These are phyloP conservation scores for Globisporangium megalacanthum DNA, from an alignment of 352 stramenopile genomes.

Conservation along the genomic window DNA sequence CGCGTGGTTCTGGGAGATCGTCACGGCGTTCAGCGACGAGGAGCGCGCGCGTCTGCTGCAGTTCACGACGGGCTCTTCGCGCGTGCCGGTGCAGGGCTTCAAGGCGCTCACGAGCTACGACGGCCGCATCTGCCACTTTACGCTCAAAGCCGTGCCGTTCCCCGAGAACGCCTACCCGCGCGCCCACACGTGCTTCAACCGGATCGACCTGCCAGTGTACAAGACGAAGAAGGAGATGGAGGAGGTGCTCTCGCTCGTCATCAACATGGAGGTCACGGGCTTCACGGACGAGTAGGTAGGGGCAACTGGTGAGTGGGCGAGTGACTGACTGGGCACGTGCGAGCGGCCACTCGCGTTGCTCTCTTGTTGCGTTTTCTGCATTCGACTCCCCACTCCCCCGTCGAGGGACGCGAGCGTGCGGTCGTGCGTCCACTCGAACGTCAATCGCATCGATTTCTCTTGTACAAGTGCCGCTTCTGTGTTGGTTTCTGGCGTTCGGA, in stretches of 20 bases:
- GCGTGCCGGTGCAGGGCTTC: conserved; percentile 61
- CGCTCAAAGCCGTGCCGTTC: conserved; percentile 52
- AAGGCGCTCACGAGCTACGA: too few species aligned
- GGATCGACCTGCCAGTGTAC: conserved; percentile 88
- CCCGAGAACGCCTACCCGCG: conserved; percentile 48
- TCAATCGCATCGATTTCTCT: too few species aligned
- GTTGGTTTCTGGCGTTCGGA: too few species aligned
- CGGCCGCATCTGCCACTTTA: conserved; percentile 16
- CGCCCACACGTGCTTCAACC: conserved; percentile 86
- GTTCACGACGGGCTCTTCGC: conserved; percentile 53
- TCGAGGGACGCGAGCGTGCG: too few species aligned
- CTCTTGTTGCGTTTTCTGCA: too few species aligned
- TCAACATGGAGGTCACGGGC: conserved; percentile 93
- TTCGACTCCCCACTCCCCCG: too few species aligned
- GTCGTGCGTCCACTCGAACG: too few species aligned
- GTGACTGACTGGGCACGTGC: too few species aligned
- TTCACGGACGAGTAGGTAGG: conserved; percentile 32
- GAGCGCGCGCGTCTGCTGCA: conserved; percentile 46
- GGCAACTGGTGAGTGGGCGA: too few species aligned
- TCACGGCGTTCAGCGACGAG: conserved; percentile 47
- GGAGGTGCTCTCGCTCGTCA: conserved; percentile 90
- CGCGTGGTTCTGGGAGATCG: conserved; percentile 70
- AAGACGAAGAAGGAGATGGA: conserved; percentile 89
- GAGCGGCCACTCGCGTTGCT: too few species aligned
- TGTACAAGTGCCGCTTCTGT: too few species aligned